A percentile compares a stretch with the other conserved stretches of the same genome.
phyloP scores from a whole-genome alignment of 2,329 filamentous ascomycete genomes.

The Epichloe scottii region DNA sequence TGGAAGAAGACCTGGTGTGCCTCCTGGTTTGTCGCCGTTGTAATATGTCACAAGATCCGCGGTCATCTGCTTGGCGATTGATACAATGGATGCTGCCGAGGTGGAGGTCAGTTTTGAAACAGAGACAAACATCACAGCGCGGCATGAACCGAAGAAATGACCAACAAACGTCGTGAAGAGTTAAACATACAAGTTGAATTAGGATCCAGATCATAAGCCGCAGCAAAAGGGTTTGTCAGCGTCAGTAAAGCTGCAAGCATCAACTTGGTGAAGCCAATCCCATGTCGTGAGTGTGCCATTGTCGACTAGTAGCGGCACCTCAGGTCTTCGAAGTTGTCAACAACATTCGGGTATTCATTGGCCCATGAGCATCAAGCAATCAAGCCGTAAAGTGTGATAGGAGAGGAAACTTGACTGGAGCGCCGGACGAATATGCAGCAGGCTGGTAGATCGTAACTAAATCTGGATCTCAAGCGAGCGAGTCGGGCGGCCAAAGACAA shows the following conservation, averaged over 20 bases:
- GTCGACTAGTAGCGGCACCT: not conserved
- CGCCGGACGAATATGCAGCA: not conserved
- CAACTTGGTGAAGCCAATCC: not conserved
- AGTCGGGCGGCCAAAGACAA: not conserved
- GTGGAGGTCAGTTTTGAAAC: not conserved
- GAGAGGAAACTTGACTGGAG: not conserved
- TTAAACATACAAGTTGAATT: constrained; percentile 21
- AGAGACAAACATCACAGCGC: not conserved
- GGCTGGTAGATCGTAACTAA: not conserved
- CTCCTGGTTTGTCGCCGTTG: constrained; percentile 35
- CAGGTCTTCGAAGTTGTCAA: not conserved
- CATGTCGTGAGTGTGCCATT: not conserved
- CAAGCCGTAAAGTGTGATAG: not conserved
- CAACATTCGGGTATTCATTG: not conserved
- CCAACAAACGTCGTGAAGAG: not conserved
- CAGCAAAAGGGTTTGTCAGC: constrained; percentile 12
- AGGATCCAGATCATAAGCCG: constrained; percentile 24
- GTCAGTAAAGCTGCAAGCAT: not conserved
- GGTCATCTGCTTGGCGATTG: constrained; percentile 36
- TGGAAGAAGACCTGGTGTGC: constrained; percentile 38
- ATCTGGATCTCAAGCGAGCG: not conserved
- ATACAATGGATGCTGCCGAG: constrained; percentile 34
- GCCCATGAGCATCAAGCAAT: not conserved
- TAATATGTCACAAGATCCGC: constrained; percentile 34
- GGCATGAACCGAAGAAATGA: not conserved